Conservation (phyloP, 306 rosid species). For the Ochetophila trinervis region DNA sequence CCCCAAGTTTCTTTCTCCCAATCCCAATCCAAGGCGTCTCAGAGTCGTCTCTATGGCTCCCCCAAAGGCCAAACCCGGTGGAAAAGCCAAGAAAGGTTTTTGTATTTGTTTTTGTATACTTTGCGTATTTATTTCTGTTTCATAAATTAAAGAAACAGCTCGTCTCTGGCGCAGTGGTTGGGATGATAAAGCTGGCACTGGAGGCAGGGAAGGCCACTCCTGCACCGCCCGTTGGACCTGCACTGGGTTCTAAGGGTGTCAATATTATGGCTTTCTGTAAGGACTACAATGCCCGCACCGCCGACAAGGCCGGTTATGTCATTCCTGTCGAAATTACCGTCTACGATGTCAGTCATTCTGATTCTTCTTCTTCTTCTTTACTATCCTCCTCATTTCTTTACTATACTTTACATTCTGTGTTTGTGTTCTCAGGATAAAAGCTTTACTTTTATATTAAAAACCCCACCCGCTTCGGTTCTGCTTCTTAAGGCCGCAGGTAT, state of each 20-base stretch:
- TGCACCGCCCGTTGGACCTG: constrained; percentile 99
- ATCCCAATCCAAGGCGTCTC: constrained; percentile 40
- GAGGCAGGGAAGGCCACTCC: constrained; percentile 99
- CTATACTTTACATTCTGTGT: neutral
- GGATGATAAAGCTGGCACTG: constrained; percentile 85
- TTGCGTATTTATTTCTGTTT: no score
- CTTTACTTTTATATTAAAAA: constrained; percentile 88
- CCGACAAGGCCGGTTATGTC: constrained; percentile 90
- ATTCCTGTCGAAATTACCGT: constrained; percentile 98
- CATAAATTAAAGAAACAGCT: no score
- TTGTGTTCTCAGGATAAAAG: constrained; percentile 65
- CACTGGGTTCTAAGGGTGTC: constrained; percentile 95
- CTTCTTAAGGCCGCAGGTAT: constrained; percentile 98
- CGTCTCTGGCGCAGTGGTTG: constrained; percentile 52
- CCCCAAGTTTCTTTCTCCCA: constrained; percentile 18
- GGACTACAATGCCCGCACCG: constrained; percentile 93
- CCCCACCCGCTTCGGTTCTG: constrained; percentile 96
- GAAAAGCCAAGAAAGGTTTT: constrained; percentile 82
- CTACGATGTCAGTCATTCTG: constrained; percentile 56
- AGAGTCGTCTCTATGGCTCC: constrained; percentile 86
- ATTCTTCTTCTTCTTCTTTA: neutral
- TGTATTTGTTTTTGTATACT: neutral
- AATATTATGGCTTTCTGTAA: constrained; percentile 97
- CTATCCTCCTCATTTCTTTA: neutral
- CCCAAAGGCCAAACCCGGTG: constrained; percentile 85